These are phyloP conservation scores for Calvatia gigantea DNA, from an alignment of 768 basidiomycete genomes.

Conservation along the genomic window DNA sequence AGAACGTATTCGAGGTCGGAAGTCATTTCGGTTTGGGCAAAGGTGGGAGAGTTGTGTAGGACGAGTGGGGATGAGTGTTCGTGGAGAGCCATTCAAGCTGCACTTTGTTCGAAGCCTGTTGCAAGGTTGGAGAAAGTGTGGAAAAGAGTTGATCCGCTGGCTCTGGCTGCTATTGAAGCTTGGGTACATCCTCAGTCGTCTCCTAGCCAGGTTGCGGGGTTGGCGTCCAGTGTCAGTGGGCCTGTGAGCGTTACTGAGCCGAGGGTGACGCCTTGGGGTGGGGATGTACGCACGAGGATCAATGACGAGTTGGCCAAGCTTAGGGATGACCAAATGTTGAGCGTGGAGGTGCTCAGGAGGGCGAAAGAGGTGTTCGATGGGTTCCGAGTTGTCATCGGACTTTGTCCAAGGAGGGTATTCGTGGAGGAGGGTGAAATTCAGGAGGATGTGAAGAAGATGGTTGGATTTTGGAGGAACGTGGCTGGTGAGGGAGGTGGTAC, in stretches of 20 bases:
- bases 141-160: slow-evolving; percentile 66
- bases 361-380: slow-evolving; percentile 49
- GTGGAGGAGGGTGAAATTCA: slow-evolving; percentile 34
- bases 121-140: slow-evolving; percentile 78
- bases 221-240: slow-evolving; percentile 19
- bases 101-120: slow-evolving; percentile 69
- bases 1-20: slow-evolving; percentile 72
- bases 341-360: slow-evolving; percentile 34
- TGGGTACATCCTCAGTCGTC: slow-evolving; percentile 51
- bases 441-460: slow-evolving; percentile 47
- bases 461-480: slow-evolving; percentile 55
- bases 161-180: slow-evolving; percentile 54
- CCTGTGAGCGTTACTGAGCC: slow-evolving; percentile 37
- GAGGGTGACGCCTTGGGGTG: slow-evolving; percentile 66
- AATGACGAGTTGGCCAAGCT: slow-evolving; percentile 46
- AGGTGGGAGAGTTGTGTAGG: slow-evolving; percentile 70
- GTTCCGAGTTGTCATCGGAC: slow-evolving; percentile 45
- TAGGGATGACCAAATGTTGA: slow-evolving; percentile 41
- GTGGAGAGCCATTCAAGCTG: slow-evolving; percentile 71
- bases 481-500: slow-evolving; percentile 35
- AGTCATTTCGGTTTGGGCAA: slow-evolving; percentile 69
- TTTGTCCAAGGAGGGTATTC: slow-evolving; percentile 43
- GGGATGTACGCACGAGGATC: slow-evolving; percentile 46
- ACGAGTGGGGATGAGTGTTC: slow-evolving; percentile 74
- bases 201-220: slow-evolving; percentile 19